phyloP scores from a whole-genome alignment of 2,329 filamentous ascomycete species.

The Alternaria alternata region DNA sequence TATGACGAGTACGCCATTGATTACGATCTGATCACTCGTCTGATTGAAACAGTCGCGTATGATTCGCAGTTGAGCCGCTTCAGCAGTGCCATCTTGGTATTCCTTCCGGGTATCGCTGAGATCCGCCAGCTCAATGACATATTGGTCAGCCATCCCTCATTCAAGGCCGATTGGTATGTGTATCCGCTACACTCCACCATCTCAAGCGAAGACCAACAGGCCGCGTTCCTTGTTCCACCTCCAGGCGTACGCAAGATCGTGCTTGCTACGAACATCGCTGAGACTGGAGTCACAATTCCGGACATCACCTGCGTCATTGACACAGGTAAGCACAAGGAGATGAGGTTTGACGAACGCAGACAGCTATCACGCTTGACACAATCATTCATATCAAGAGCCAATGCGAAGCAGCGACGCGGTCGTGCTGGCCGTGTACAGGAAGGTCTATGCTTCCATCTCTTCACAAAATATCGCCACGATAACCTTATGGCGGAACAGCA shows the following conservation, averaged over 20 bases:
- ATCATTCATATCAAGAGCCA: slow-evolving; percentile 93
- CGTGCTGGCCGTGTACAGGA: slow-evolving; percentile 95
- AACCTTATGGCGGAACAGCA: slow-evolving; percentile 86
- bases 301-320: slow-evolving; percentile 98
- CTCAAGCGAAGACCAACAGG: slow-evolving; percentile 94
- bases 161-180: slow-evolving; percentile 80
- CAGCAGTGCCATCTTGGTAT: slow-evolving; percentile 92
- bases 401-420: slow-evolving; percentile 92
- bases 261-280: slow-evolving; percentile 95
- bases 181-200: slow-evolving; percentile 94
- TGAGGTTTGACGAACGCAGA: slow-evolving; percentile 92
- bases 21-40: slow-evolving; percentile 81
- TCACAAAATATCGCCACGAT: slow-evolving; percentile 89
- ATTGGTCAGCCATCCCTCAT: slow-evolving; percentile 77
- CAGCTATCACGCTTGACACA: slow-evolving; percentile 92
- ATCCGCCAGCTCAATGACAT: slow-evolving; percentile 89
- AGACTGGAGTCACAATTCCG: slow-evolving; percentile 97
- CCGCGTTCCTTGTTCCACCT: slow-evolving; percentile 86
- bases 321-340: slow-evolving; percentile 95
- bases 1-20: slow-evolving; percentile 94
- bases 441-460: slow-evolving; percentile 94
- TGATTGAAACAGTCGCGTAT: slow-evolving; percentile 79
- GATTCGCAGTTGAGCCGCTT: slow-evolving; percentile 72
- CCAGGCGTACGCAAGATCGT: slow-evolving; percentile 89
- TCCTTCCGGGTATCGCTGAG: slow-evolving; percentile 92